These are phyloP conservation scores for Phytophthora kernoviae DNA, from an alignment of 352 stramenopile genomes.

Conservation along the genomic window DNA sequence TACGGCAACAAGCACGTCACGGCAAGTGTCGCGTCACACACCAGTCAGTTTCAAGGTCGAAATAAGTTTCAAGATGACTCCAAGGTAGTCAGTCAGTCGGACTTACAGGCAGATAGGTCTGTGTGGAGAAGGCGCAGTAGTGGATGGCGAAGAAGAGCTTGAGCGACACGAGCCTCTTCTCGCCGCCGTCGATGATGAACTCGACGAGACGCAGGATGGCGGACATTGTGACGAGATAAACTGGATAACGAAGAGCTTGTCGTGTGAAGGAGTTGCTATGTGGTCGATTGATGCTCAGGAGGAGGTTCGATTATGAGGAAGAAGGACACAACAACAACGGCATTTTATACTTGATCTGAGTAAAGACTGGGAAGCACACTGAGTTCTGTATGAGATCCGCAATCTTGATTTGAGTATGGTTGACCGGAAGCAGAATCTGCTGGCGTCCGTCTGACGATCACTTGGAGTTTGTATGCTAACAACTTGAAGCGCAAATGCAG, in stretches of 20 bases:
- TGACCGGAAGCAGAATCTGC: background rate
- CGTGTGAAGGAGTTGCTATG: no score
- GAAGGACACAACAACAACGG: no score
- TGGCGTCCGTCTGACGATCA: constrained; percentile 2
- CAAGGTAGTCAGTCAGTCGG: background rate
- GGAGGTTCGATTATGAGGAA: no score
- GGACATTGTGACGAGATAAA: constrained; percentile 14
- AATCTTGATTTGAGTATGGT: background rate
- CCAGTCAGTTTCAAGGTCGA: background rate
- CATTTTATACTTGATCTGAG: no score
- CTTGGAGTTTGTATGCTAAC: constrained; percentile 18
- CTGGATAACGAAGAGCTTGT: no score
- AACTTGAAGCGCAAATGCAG: constrained; percentile 7
- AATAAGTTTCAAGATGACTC: background rate
- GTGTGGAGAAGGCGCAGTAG: constrained; percentile 69
- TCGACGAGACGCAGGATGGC: constrained; percentile 37
- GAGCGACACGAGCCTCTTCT: constrained; percentile 67
- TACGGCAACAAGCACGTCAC: background rate
- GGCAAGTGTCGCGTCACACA: no score
- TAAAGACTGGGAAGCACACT: no score
- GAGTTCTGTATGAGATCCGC: no score
- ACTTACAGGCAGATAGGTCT: constrained; percentile 65
- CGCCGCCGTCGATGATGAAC: constrained; percentile 68
- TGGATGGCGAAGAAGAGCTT: constrained; percentile 78
- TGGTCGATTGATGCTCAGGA: no score